phyloP scores from a whole-genome alignment of 2,329 filamentous ascomycete species.

The Byssochlamys sp. region DNA sequence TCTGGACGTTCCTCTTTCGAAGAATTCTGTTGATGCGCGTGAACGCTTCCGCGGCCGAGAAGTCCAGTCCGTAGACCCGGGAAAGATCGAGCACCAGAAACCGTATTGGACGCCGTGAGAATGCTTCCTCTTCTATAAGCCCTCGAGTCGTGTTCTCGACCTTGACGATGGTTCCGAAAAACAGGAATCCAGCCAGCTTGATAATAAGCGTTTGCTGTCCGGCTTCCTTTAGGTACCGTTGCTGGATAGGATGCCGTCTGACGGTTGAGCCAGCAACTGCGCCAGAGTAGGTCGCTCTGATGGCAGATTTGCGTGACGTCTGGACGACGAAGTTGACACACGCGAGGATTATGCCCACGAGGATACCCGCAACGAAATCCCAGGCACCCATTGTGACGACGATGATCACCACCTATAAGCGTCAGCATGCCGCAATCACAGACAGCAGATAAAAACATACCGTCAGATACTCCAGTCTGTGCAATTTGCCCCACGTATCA shows the following conservation, averaged over 20 bases:
- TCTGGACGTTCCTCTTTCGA: conserved; percentile 63
- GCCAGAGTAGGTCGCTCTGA: conserved; percentile 82
- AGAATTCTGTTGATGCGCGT: conserved; percentile 82
- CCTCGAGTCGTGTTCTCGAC: conserved; percentile 81
- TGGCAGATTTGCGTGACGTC: conserved; percentile 77
- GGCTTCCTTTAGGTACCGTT: conserved; percentile 74
- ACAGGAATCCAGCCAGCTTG: conserved; percentile 89
- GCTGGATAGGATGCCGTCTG: conserved; percentile 77
- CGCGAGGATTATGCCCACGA: conserved; percentile 80
- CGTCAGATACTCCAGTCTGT: conserved; percentile 78
- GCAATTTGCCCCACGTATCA: conserved; percentile 78
- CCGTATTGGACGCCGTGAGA: conserved; percentile 67
- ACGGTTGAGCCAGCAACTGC: conserved; percentile 86
- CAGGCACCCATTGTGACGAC: conserved; percentile 93
- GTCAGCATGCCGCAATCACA: background rate
- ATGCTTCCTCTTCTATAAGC: conserved; percentile 73
- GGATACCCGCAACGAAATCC: conserved; percentile 91
- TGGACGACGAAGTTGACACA: conserved; percentile 87
- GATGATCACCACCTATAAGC: conserved; percentile 61
- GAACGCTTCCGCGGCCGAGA: conserved; percentile 91
- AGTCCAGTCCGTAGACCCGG: conserved; percentile 86
- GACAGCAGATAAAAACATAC: conserved; percentile 36
- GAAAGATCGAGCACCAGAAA: conserved; percentile 83
- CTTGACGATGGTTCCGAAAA: conserved; percentile 94
- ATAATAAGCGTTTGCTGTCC: conserved; percentile 82